Base-by-base conservation (phyloP, 371 early-diverging fungal genomes). In the Quaeritorhiza haematococci region DNA sequence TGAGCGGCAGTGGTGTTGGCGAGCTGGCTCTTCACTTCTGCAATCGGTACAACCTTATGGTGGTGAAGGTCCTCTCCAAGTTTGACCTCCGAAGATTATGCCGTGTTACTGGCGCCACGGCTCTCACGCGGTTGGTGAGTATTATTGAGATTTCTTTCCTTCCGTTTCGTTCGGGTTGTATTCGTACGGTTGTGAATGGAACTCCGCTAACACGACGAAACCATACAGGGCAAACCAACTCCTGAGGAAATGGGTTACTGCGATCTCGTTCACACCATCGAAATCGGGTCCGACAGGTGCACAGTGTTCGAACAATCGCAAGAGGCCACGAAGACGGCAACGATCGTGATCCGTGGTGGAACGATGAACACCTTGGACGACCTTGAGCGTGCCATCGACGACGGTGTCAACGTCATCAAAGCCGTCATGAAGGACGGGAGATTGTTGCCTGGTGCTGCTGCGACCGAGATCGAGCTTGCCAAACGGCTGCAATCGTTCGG, bases 331-430 rank as follows among this genome's bases (percentile, higher is more conserved):
- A 89, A 86, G 69, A 92, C 95, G 29, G 89, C 93, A 33, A 98
- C 98, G 17, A 91, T 98, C 66, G 92, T 98, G 27, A 79, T 98
- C 42, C 91, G 98, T 64, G 98, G 98, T 53, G 94, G 93, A 4
- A 98, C 98, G n/a, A 88, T 87, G 72, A 97, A 98, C 78, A 79
- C 87, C 60, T 80, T 98, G 71, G 98, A 98, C 63, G 98, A 98
- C 74, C 79, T 97, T 53, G 98, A 98, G 74, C 90, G 98, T 57
- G 96, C 98, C 29, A 78, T 98, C 30, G 96, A 98, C 73, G 98
- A 98, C 64, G 98, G 96, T 72, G 92, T 98, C 56, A 98, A 96
- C 67, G 85, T 87, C 38, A 86, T 98, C 60, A 98, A 98, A 80
- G 91, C 97, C 51, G 79, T 91, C 45, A 86, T 89, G 33, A 90